A percentile compares a stretch with the other conserved stretches of the same genome.
Evolutionary conservation across 352 stramenopile genomes (phyloP).

Genomic region (Phytophthora constricta): DNA sequence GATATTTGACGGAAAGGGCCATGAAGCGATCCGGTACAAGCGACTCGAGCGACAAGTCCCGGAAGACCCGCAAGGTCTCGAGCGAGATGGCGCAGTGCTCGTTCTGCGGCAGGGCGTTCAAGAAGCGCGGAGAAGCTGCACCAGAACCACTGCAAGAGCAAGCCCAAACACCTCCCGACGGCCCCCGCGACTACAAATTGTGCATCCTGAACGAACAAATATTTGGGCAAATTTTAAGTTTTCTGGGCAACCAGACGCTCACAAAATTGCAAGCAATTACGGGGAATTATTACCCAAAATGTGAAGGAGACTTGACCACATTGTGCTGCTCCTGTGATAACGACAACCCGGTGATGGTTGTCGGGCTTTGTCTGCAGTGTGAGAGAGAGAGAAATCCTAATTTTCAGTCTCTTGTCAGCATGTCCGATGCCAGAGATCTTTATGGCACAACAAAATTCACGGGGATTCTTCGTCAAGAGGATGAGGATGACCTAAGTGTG

Average conservation of each 20-base stretch:
- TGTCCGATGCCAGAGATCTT: background rate
- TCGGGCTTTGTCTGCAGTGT: conserved; percentile 19
- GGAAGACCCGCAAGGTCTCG: background rate
- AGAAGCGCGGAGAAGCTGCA: conserved; percentile 21
- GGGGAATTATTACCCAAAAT: conserved; percentile 21
- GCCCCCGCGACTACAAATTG: conserved; percentile 21
- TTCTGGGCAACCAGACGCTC: conserved; percentile 37
- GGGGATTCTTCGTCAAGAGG: background rate
- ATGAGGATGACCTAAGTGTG: background rate
- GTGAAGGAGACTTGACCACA: conserved; percentile 18
- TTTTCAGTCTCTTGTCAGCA: background rate
- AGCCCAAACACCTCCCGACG: background rate
- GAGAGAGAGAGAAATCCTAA: conserved; percentile 1
- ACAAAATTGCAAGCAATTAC: conserved; percentile 40
- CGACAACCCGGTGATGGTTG: conserved; percentile 27
- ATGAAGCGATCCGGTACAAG: background rate
- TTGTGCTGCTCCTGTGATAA: conserved; percentile 38
- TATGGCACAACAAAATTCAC: background rate
- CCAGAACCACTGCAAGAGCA: conserved; percentile 20
- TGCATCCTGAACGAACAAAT: conserved; percentile 19
- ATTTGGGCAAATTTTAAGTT: conserved; percentile 22
- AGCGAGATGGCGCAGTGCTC: conserved; percentile 5
- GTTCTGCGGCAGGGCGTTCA: conserved; percentile 28
- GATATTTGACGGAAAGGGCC: no score
- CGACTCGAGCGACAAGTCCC: background rate